phyloP scores from a whole-genome alignment of 2,329 filamentous ascomycete genomes.

The Aspergillus aculeatinus region DNA sequence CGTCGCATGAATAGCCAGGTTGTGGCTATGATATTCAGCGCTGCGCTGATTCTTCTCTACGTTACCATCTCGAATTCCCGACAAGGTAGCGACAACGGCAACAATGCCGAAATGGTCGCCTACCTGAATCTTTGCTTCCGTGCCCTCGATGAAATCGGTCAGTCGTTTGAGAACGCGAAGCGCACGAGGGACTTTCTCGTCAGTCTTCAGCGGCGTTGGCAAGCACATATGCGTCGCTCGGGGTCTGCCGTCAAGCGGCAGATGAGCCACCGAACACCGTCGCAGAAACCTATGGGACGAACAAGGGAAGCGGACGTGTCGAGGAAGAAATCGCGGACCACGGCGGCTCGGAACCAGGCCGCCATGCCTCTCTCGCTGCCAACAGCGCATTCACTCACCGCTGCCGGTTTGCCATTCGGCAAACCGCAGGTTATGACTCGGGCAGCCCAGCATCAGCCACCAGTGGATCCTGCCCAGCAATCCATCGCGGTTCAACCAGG shows the following conservation, averaged over 20 bases:
- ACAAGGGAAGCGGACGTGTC: constrained; percentile 13
- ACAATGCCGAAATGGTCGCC: constrained; percentile 30
- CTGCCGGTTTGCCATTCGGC: not conserved
- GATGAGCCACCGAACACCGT: constrained; percentile 22
- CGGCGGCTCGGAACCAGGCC: constrained; percentile 3
- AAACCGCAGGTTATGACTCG: constrained; percentile 4
- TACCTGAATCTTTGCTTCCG: constrained; percentile 43
- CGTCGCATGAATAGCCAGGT: constrained; percentile 43
- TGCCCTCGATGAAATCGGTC: constrained; percentile 41
- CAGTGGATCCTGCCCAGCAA: constrained; percentile 11
- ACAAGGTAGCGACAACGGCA: constrained; percentile 21
- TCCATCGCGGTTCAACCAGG: constrained; percentile 17
- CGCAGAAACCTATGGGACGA: constrained; percentile 11
- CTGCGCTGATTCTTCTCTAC: constrained; percentile 40
- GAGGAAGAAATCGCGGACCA: constrained; percentile 27
- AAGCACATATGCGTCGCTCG: constrained; percentile 14
- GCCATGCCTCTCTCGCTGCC: constrained; percentile 6
- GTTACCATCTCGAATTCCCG: constrained; percentile 34
- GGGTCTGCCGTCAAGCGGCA: constrained; percentile 28
- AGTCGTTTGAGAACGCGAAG: constrained; percentile 42
- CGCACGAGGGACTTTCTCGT: constrained; percentile 38
- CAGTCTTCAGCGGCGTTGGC: constrained; percentile 37
- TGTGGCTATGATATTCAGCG: constrained; percentile 44
- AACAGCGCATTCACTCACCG: not conserved
- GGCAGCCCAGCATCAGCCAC: not conserved